phyloP scores from a whole-genome alignment of 2,329 filamentous ascomycete genomes.

The Madurella fahalii region DNA sequence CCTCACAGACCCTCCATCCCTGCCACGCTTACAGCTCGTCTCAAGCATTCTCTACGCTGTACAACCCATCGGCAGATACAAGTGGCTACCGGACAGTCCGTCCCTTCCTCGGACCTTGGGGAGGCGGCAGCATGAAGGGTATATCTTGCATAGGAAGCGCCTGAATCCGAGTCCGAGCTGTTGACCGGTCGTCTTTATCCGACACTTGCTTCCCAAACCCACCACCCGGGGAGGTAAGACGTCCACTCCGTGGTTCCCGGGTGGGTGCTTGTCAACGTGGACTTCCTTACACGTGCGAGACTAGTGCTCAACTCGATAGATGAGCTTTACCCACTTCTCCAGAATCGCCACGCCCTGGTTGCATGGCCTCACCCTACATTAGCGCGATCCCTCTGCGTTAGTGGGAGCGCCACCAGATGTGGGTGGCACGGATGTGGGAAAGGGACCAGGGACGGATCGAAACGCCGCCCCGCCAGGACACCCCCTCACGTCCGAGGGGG shows the following conservation, averaged over 20 bases:
- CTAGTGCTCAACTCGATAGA: no score
- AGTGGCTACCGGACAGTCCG: constrained; percentile 12
- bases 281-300: no score
- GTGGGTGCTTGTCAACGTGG: no score
- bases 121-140: not conserved
- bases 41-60: constrained; percentile 1
- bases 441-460: not conserved
- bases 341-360: not conserved
- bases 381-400: not conserved
- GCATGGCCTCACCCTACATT: not conserved
- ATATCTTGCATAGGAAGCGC: not conserved
- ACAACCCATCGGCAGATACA: constrained; percentile 12
- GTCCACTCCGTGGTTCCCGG: no score
- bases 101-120: not conserved
- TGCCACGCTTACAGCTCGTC: not conserved
- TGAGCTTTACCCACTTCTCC: not conserved
- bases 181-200: not conserved
- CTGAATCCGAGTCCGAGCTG: not conserved
- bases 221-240: no score
- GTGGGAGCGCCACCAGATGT: no score
- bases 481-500: not conserved
- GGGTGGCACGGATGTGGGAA: not conserved
- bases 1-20: not conserved
- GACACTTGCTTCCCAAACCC: not conserved
- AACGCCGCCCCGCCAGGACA: not conserved